Conservation (phyloP, 768 basidiomycete genomes). For the Lactifluus echinatus region DNA sequence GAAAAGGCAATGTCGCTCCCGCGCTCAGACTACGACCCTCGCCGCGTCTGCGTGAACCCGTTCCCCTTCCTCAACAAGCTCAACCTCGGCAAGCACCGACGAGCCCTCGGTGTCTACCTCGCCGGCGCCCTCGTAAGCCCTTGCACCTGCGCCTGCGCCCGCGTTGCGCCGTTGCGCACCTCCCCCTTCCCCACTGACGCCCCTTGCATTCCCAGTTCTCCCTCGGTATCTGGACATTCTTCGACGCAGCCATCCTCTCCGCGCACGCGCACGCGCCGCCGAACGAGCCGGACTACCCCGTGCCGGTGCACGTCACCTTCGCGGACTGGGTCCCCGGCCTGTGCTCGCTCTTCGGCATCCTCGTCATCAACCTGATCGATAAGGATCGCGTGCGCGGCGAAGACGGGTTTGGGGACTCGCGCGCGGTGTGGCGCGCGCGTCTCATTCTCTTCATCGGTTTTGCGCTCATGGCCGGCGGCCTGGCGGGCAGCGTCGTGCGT, state of each 20-base stretch:
- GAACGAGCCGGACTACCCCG: conserved; percentile 57
- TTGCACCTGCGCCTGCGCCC: conserved; percentile 54
- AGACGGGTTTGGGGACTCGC: conserved; percentile 70
- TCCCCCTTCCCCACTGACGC: conserved; percentile 1
- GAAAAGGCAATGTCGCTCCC: conserved; percentile 47
- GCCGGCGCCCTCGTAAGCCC: conserved; percentile 82
- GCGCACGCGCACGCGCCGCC: conserved; percentile 74
- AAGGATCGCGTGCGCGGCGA: conserved; percentile 81
- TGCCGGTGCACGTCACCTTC: conserved; percentile 78
- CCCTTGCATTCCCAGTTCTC: conserved; percentile 58
- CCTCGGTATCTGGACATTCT: conserved; percentile 88
- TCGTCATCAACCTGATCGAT: conserved; percentile 90
- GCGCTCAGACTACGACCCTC: conserved; percentile 72
- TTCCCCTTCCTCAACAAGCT: conserved; percentile 52
- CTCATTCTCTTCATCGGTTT: conserved; percentile 92
- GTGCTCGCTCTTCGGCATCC: conserved; percentile 84
- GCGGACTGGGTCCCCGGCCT: conserved; percentile 98
- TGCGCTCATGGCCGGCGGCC: conserved; percentile 92
- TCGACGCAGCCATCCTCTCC: conserved; percentile 88
- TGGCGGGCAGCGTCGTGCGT: conserved; percentile 93
- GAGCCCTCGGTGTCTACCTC: conserved; percentile 82
- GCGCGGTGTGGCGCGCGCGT: conserved; percentile 86
- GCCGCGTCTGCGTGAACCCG: conserved; percentile 80
- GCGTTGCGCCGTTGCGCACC: conserved; percentile 50
- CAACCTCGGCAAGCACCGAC: conserved; percentile 64